phyloP scores from a whole-genome alignment of 805 yeast species.

The Suhomyces canberraensis region DNA sequence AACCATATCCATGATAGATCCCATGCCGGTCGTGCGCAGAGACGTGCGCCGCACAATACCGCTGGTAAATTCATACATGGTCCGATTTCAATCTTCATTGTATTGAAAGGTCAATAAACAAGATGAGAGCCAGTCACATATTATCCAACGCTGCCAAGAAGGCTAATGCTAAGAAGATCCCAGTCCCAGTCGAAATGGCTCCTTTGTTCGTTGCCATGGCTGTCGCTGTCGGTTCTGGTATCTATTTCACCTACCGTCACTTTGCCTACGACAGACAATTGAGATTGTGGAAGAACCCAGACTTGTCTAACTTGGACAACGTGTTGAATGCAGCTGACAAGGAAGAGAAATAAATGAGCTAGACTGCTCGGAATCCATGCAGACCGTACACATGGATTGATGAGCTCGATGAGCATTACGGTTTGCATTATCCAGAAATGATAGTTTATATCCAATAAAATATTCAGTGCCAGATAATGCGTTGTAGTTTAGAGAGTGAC shows the following conservation, averaged over 20 bases:
- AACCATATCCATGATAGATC: conserved; percentile 4
- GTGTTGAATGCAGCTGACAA: conserved; percentile 38
- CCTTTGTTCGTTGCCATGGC: conserved; percentile 46
- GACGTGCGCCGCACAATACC: conserved; percentile 1
- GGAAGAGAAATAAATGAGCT: conserved; percentile 10
- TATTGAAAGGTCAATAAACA: conserved; percentile 3
- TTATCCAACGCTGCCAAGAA: conserved; percentile 42
- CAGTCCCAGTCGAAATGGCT: conserved; percentile 42
- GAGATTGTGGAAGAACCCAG: conserved; percentile 45
- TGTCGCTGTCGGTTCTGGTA: conserved; percentile 37
- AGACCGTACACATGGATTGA: background rate
- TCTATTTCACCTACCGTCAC: conserved; percentile 46
- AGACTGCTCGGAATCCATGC: background rate
- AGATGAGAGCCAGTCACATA: conserved; percentile 39
- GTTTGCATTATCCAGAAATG: background rate
- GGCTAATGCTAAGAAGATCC: conserved; percentile 15
- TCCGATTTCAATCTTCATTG: conserved; percentile 1
- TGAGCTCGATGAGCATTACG: background rate
- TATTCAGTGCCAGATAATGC: background rate
- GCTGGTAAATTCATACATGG: background rate
- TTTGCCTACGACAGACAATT: conserved; percentile 43
- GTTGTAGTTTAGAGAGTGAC: background rate
- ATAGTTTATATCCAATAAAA: background rate
- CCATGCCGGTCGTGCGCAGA: background rate
- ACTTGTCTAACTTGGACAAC: conserved; percentile 41